Evolutionary conservation across 2,329 filamentous ascomycete genomes (phyloP), one percentile per base, ranked within the genome.

Genomic region (Trichoderma lentiforme): DNA sequence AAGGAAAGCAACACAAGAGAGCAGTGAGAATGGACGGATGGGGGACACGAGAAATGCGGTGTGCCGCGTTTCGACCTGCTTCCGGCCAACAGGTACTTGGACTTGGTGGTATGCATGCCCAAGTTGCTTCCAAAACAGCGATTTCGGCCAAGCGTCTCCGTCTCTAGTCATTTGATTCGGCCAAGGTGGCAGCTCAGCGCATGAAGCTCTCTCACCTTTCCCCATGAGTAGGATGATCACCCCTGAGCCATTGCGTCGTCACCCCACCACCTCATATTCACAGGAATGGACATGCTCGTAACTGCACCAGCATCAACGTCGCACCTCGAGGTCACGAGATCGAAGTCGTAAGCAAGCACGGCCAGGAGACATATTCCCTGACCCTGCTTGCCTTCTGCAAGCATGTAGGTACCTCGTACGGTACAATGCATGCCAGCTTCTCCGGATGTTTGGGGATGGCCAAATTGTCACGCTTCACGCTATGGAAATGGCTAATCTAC

Each of bases 41-140:
- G 58, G 58, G 30, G 56, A 69, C 32, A 58, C 64, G 28, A 34
- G 56, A 61, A 32, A 61, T 69, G 66, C 66, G 66, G 66, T 69
- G 66, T 69, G 66, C 66, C 34, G 26, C 56, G 18, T 60, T 47
- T 36, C 65, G 65, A 36, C 65, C 65, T 68, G 65, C 66, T 69
- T 69, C n/a, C 51, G 56, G 14, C 56, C 39, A 61, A 51, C 66
- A 11, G n/a, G 56, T 34, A 61, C 53, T 21, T 60, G 30, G 30
- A 34, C 28, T 53, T 21, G 57, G 57, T 21, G 57, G 57, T 60
- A 60, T 34, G 36, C 66, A 51, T 60, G 66, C 56, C 36, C 66
- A 69, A 69, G 53, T 47, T 47, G 56, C 36, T 18, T 57, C 36
- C 26, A 26, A 32, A 60, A 11, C 65, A 32, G 66, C 66, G 66